Conservation (phyloP, 2,329 filamentous ascomycete genomes). For the Fusarium caatingaense region DNA sequence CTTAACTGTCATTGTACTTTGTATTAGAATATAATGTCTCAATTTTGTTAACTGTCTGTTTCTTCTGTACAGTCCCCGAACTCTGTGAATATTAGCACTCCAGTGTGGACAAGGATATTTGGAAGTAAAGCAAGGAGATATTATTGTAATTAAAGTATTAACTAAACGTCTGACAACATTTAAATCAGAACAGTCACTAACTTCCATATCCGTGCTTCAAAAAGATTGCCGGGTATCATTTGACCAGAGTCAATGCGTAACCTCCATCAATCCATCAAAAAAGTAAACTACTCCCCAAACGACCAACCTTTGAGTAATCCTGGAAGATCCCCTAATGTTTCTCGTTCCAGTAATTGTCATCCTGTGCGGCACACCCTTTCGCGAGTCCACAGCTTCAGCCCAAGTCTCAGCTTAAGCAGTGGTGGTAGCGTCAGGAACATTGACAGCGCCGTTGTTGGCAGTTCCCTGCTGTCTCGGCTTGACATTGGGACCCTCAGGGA, state of each 20-base stretch:
- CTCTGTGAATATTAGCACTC: background rate
- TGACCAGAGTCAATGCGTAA: background rate
- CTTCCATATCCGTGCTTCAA: background rate
- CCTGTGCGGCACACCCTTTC: rapidly evolving
- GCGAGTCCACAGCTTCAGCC: rapidly evolving
- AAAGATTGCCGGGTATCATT: slow-evolving; percentile 10
- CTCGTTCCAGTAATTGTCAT: background rate
- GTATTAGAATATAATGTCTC: rapidly evolving
- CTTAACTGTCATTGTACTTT: rapidly evolving
- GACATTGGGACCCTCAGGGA: slow-evolving; percentile 10
- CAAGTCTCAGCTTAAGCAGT: background rate
- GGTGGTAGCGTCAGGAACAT: background rate
- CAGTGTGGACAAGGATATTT: background rate
- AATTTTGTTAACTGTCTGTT: background rate
- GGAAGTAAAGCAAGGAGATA: background rate
- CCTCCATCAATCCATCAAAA: background rate
- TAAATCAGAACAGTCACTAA: rapidly evolving
- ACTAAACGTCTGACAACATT: background rate
- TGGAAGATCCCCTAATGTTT: background rate
- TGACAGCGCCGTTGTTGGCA: background rate
- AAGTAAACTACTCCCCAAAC: rapidly evolving
- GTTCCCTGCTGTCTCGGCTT: background rate
- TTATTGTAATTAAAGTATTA: background rate
- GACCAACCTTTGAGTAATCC: too few species aligned
- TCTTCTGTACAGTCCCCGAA: too few species aligned